A percentile compares a stretch with the other conserved stretches of the same genome.
Conservation (phyloP, 1,284 basidiomycete species). For the Tranzscheliella williamsii region DNA sequence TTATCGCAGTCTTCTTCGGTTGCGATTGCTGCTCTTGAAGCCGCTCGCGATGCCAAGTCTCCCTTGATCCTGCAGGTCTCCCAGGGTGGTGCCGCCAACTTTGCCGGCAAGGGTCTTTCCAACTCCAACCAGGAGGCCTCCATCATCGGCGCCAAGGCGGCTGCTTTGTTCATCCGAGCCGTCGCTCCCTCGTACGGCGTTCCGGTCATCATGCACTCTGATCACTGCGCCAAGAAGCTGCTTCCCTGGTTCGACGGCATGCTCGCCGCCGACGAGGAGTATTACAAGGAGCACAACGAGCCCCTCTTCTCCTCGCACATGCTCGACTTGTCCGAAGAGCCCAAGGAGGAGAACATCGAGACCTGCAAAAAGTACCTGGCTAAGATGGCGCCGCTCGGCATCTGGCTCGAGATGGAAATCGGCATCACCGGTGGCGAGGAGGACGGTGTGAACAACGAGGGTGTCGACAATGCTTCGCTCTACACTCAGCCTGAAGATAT, state of each 20-base stretch:
- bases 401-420: constrained; percentile 99
- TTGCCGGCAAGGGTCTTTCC: constrained; percentile 91
- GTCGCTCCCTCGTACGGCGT: constrained; percentile 69
- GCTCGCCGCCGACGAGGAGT: constrained; percentile 93
- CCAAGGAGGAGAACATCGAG: constrained; percentile 95
- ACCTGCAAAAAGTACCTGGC: constrained; percentile 93
- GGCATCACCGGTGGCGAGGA: constrained; percentile 99
- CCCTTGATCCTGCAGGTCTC: constrained; percentile 98
- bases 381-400: constrained; percentile 82
- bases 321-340: constrained; percentile 97
- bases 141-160: constrained; percentile 85
- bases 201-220: constrained; percentile 96
- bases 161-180: constrained; percentile 84
- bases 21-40: constrained; percentile 59
- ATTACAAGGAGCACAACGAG: constrained; percentile 84
- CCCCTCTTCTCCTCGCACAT: constrained; percentile 99
- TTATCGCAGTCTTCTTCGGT: constrained; percentile 44
- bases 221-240: constrained; percentile 98
- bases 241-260: constrained; percentile 99
- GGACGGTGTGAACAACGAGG: constrained; percentile 80
- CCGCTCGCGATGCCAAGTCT: constrained; percentile 76
- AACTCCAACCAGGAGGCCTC: constrained; percentile 98
- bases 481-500: constrained; percentile 96
- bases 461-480: constrained; percentile 87
- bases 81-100: constrained; percentile 94